Evolutionary conservation across 495 filamentous ascomycete species (phyloP).

Genomic region (Xylaria venustula): DNA sequence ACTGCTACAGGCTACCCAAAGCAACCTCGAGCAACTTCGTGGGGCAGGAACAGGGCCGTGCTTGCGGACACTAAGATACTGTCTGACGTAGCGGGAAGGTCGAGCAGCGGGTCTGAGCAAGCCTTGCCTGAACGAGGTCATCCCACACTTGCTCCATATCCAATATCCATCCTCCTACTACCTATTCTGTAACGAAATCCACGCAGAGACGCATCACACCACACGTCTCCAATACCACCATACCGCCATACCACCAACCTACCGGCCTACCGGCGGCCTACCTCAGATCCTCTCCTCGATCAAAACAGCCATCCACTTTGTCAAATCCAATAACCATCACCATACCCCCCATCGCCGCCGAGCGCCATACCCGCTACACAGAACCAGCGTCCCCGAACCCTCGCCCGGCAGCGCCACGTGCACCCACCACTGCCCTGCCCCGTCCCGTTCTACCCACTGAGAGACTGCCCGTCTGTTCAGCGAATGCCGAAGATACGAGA

Average conservation of each 20-base stretch:
- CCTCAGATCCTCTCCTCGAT: neutral
- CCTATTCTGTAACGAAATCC: slow-evolving; percentile 10
- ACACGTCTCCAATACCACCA: slow-evolving; percentile 7
- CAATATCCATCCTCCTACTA: slow-evolving; percentile 4
- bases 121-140: slow-evolving; percentile 18
- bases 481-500: slow-evolving; percentile 20
- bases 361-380: slow-evolving; percentile 3
- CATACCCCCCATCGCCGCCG: neutral
- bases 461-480: slow-evolving; percentile 9
- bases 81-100: slow-evolving; percentile 18
- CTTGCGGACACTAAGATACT: neutral
- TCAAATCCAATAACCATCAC: neutral
- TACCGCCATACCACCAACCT: neutral
- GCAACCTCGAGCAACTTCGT: neutral
- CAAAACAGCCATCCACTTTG: neutral
- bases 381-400: neutral
- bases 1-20: no score
- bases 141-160: slow-evolving; percentile 15
- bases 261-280: neutral
- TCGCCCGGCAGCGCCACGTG: slow-evolving; percentile 11
- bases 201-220: slow-evolving; percentile 14
- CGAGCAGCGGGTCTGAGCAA: slow-evolving; percentile 14
- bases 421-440: neutral
- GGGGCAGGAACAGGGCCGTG: slow-evolving; percentile 1
- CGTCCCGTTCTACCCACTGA: slow-evolving; percentile 2